These are phyloP conservation scores for Solanum ahanhuiri DNA, from an alignment of 257 asterid genomes.

Conservation along the genomic window DNA sequence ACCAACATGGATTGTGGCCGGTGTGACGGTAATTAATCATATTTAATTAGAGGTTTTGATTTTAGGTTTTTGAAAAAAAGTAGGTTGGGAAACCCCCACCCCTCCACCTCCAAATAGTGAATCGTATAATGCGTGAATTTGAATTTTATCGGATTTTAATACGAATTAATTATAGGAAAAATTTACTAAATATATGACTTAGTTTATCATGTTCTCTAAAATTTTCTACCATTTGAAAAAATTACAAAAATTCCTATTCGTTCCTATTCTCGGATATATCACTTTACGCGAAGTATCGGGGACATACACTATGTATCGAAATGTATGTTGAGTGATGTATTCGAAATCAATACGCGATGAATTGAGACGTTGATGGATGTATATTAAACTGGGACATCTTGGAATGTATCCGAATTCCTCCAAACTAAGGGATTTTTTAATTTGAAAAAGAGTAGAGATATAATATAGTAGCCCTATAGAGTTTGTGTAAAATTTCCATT, in stretches of 20 bases:
- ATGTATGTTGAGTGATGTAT: not conserved
- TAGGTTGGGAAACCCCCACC: too few species aligned
- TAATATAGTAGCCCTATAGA: too few species aligned
- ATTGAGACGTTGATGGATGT: too few species aligned
- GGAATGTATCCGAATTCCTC: fast-evolving
- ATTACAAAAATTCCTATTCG: too few species aligned
- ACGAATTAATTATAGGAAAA: not conserved
- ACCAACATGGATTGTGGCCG: not conserved
- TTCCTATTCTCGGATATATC: not conserved
- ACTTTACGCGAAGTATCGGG: not conserved
- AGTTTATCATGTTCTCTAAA: too few species aligned
- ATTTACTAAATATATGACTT: not conserved
- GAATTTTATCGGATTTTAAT: not conserved
- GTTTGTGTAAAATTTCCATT: too few species aligned
- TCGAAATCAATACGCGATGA: fast-evolving
- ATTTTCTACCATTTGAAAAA: too few species aligned
- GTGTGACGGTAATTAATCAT: not conserved
- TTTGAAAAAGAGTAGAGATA: too few species aligned
- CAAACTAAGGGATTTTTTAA: too few species aligned
- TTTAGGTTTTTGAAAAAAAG: not conserved
- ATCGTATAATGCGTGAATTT: not conserved
- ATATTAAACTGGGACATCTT: too few species aligned
- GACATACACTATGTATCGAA: too few species aligned
- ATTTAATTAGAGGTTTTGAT: not conserved
- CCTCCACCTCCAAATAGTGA: not conserved